Evolutionary conservation across 768 basidiomycete genomes (phyloP).

Genomic region (Pleurotus citrinopileatus): DNA sequence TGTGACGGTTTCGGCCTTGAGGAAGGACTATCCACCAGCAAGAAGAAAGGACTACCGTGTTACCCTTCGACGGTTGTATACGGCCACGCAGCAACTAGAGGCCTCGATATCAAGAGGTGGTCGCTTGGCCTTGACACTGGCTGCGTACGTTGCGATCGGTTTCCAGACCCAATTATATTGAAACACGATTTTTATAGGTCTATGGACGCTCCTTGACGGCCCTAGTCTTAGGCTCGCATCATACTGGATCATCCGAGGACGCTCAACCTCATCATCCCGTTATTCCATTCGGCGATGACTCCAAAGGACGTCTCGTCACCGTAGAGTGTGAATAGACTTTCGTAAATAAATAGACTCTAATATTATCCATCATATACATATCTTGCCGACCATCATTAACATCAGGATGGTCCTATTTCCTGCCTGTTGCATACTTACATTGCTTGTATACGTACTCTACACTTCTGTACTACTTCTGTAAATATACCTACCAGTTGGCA

Average conservation of each 20-base stretch:
- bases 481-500: not conserved
- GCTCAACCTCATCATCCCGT: not conserved
- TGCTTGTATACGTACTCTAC: not conserved
- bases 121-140: slow-evolving; percentile 85
- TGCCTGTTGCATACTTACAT: not conserved
- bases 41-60: slow-evolving; percentile 46
- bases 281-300: slow-evolving; percentile 11
- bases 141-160: slow-evolving; percentile 54
- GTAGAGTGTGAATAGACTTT: slow-evolving; percentile 1
- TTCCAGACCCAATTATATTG: too few relatives aligned
- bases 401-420: not conserved
- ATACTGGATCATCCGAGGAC: not conserved
- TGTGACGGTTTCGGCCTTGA: slow-evolving; percentile 51
- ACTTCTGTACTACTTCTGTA: not conserved
- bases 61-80: slow-evolving; percentile 80
- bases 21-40: slow-evolving; percentile 15
- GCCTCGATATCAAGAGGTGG: slow-evolving; percentile 82
- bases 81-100: slow-evolving; percentile 79
- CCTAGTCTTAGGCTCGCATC: slow-evolving; percentile 47
- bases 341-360: not conserved
- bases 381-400: not conserved
- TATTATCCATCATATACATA: not conserved
- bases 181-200: slow-evolving; percentile 37
- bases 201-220: slow-evolving; percentile 66
- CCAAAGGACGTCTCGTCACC: slow-evolving; percentile 11